These are phyloP conservation scores for Phytophthora citrophthora DNA, from an alignment of 352 stramenopile genomes.

Conservation along the genomic window DNA sequence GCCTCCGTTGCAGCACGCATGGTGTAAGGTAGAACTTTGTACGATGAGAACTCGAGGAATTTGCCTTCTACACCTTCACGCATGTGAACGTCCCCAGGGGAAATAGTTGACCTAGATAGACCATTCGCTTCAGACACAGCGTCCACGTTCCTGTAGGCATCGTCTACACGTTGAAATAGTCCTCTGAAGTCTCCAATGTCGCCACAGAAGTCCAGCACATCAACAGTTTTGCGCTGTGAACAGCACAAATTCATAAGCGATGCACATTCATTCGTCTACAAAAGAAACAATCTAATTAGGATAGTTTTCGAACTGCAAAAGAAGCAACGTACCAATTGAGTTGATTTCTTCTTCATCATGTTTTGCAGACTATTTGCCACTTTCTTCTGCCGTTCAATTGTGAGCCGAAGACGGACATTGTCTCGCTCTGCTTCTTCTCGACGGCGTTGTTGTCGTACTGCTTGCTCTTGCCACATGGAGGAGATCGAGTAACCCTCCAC, in stretches of 20 bases:
- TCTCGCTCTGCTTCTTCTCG: conserved; percentile 31
- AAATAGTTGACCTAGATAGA: conserved; percentile 14
- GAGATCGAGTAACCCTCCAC: conserved; percentile 1
- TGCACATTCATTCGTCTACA: conserved; percentile 25
- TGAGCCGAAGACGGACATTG: conserved; percentile 29
- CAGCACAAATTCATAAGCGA: conserved; percentile 24
- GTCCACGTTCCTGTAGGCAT: conserved; percentile 24
- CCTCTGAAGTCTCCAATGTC: conserved; percentile 25
- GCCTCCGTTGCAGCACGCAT: conserved; percentile 15
- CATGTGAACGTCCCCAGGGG: conserved; percentile 27
- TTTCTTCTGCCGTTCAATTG: conserved; percentile 48
- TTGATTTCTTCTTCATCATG: conserved; percentile 31
- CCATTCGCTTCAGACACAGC: conserved; percentile 29
- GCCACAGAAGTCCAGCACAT: conserved; percentile 28
- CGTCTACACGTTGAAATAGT: conserved; percentile 25
- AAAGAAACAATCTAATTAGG: conserved; percentile 1
- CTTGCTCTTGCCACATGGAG: conserved; percentile 29
- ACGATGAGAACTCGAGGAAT: conserved; percentile 30
- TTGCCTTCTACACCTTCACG: conserved; percentile 24
- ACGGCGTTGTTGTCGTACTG: conserved; percentile 10
- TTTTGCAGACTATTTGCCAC: conserved; percentile 39
- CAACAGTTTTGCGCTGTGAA: conserved; percentile 2
- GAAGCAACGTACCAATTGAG: conserved; percentile 14
- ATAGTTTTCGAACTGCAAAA: not conserved
- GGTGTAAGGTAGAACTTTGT: conserved; percentile 27